Evolutionary conservation across 345 rosid genomes (phyloP).

Genomic region (Eucalyptus globulus): DNA sequence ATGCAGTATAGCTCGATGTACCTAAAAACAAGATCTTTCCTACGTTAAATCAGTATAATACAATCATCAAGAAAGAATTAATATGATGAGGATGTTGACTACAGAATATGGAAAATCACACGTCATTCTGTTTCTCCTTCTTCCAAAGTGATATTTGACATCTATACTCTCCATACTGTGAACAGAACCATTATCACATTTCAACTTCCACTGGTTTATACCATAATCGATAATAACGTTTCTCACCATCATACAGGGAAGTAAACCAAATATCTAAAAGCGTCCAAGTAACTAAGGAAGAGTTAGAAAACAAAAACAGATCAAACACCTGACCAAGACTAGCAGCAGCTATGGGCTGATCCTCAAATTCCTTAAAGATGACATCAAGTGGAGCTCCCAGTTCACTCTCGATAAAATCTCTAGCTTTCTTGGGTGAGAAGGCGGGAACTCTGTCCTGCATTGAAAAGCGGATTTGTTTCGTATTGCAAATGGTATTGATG

Average conservation of each 20-base stretch:
- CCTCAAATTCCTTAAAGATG: slow-evolving; percentile 77
- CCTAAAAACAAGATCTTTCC: slow-evolving; percentile 27
- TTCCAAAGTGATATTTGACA: neutral
- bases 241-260: neutral
- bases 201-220: neutral
- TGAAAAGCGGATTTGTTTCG: neutral
- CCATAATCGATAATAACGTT: neutral
- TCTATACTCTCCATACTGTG: neutral
- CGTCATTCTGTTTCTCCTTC: neutral
- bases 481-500: neutral
- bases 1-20: slow-evolving; percentile 83
- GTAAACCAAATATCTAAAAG: neutral
- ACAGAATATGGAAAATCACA: neutral
- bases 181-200: neutral
- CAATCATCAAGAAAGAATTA: neutral
- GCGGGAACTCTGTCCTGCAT: slow-evolving; percentile 93
- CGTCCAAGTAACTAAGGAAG: neutral
- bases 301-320: neutral
- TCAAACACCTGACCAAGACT: slow-evolving; percentile 97
- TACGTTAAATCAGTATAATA: slow-evolving; percentile 5
- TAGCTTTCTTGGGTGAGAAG: slow-evolving; percentile 81
- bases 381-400: slow-evolving; percentile 65
- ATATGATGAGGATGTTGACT: neutral
- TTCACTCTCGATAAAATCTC: slow-evolving; percentile 55
- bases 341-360: slow-evolving; percentile 95